Evolutionary conservation across 2,329 filamentous ascomycete genomes (phyloP), one percentile per base, ranked within the genome.

Genomic region (Penicillium sclerotigenum): DNA sequence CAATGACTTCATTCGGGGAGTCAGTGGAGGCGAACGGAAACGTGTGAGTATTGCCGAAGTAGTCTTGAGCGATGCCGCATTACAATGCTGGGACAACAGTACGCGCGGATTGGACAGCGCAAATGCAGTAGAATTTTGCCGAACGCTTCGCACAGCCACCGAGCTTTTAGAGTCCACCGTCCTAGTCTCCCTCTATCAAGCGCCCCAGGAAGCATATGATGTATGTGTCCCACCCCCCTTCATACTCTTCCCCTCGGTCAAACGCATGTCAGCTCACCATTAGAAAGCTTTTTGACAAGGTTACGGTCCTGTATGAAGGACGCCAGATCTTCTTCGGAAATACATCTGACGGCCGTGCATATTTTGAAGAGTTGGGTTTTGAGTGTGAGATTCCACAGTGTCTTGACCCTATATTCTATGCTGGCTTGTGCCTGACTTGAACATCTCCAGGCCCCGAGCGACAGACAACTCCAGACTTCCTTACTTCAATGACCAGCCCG

Each of bases 321-420:
- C 80, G 85, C 0, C 82, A 90, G 65, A 90, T 91, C 62, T 91
- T 84, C 74, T 91, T 87, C 60, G 89, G 89, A 0, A 80, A 80
- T 0, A 81, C 83, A 0, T 65, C 64, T 4, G 70, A 77, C 3
- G 88, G 87, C 0, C 84, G 81, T 61, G 67, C 64, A 0, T 90
- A 83, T 71, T 90, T 91, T 58, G 82, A 86, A 65, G 73, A 79
- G 7, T 80, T 87, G 68, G 88, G 88, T 13, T 90, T 84, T 78
- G 68, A 80, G 34, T 89, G 87, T 62, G 2, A 45, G 40, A 6
- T 7, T 33, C 6, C 14, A 26, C 9, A 9, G 10, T 13, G 3
- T 45, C 41, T 9, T 45, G 41, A 14, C 2, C n/a, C 41, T 16
- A 45, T 20, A 20, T 38, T 28, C 2, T 24, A 16, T 6, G 24